Conservation (phyloP, 2,329 filamentous ascomycete species). For the Alternaria postmessia region DNA sequence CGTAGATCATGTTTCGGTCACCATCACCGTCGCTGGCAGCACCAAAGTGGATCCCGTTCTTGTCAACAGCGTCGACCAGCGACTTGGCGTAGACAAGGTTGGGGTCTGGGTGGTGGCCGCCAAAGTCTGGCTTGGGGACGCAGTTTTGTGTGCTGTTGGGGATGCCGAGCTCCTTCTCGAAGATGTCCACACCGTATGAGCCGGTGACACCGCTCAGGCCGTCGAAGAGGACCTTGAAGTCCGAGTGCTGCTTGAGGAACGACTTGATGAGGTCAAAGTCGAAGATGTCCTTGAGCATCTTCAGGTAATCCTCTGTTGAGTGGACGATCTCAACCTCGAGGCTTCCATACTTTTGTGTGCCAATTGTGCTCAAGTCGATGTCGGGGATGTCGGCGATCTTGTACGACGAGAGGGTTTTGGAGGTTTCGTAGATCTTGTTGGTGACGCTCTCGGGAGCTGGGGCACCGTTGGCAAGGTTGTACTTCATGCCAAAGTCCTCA, state of each 20-base stretch:
- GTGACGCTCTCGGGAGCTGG: slow-evolving; percentile 96
- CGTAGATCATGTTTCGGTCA: slow-evolving; percentile 99
- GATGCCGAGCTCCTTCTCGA: slow-evolving; percentile 90
- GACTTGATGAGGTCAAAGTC: slow-evolving; percentile 95
- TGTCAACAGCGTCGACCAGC: slow-evolving; percentile 91
- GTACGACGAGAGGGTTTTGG: slow-evolving; percentile 89
- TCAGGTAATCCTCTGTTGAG: slow-evolving; percentile 88
- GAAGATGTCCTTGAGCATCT: slow-evolving; percentile 98
- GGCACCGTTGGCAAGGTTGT: slow-evolving; percentile 96
- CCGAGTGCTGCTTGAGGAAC: slow-evolving; percentile 84
- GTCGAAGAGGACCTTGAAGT: slow-evolving; percentile 98
- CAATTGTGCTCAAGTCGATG: slow-evolving; percentile 82
- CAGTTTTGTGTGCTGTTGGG: slow-evolving; percentile 89
- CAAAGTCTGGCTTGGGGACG: slow-evolving; percentile 90
- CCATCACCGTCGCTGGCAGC: slow-evolving; percentile 96
- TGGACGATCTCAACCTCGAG: slow-evolving; percentile 96
- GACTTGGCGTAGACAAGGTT: slow-evolving; percentile 97
- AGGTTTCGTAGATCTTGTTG: slow-evolving; percentile 95
- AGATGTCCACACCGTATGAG: slow-evolving; percentile 93
- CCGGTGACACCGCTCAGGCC: slow-evolving; percentile 94
- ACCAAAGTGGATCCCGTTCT: slow-evolving; percentile 90
- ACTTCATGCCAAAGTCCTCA: slow-evolving; percentile 99
- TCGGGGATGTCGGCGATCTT: slow-evolving; percentile 89
- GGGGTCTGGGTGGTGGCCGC: slow-evolving; percentile 95
- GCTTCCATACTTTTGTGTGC: slow-evolving; percentile 81